phyloP scores from a whole-genome alignment of 305 asterid genomes.

The Fraxinus nigra region DNA sequence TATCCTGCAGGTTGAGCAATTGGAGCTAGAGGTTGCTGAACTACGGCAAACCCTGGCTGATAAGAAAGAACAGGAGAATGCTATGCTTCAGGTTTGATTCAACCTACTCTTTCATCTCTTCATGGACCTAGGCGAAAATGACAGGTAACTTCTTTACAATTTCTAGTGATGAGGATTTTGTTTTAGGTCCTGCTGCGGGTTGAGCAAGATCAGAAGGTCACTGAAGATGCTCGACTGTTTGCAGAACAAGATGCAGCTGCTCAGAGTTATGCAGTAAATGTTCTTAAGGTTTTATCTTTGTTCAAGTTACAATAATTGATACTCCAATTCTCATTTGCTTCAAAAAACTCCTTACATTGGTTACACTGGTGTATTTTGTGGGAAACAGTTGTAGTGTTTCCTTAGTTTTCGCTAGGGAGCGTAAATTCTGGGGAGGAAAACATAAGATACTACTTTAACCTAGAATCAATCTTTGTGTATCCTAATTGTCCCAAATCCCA shows the following conservation, averaged over 20 bases:
- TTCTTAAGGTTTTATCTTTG: slow-evolving; percentile 56
- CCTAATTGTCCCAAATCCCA: neutral
- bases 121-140: slow-evolving; percentile 8
- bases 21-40: slow-evolving; percentile 76
- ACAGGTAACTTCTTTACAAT: slow-evolving; percentile 16
- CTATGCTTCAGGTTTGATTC: slow-evolving; percentile 72
- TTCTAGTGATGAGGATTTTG: slow-evolving; percentile 26
- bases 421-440: slow-evolving; percentile 1
- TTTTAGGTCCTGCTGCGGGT: slow-evolving; percentile 78
- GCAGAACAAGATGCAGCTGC: slow-evolving; percentile 83
- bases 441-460: neutral
- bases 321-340: slow-evolving; percentile 4
- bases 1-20: slow-evolving; percentile 64
- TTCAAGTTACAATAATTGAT: slow-evolving; percentile 4
- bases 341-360: neutral
- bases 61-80: slow-evolving; percentile 72
- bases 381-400: neutral
- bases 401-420: neutral
- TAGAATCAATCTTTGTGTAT: neutral
- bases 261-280: slow-evolving; percentile 52
- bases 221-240: slow-evolving; percentile 72
- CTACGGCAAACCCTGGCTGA: slow-evolving; percentile 59
- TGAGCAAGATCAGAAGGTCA: slow-evolving; percentile 82
- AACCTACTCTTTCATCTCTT: slow-evolving; percentile 15
- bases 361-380: slow-evolving; percentile 2